Evolutionary conservation across 176 grass and related monocot species (phyloP).

Genomic region (Ananas comosus): DNA sequence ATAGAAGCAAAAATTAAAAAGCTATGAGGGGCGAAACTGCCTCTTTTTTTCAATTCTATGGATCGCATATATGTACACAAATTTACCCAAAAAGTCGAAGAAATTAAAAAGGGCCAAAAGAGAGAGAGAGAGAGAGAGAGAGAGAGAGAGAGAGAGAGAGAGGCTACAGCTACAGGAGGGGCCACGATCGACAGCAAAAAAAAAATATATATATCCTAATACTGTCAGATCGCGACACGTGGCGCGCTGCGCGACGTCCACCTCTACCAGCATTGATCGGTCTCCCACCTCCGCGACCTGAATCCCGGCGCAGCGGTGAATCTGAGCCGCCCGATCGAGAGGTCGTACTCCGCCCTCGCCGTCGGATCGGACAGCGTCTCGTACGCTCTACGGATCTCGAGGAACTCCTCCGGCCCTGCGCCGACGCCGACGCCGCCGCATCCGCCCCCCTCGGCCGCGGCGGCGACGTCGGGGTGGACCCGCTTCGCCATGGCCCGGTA

Average conservation of each 20-base stretch:
- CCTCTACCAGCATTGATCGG: conserved; percentile 9
- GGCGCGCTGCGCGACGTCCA: background rate
- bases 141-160: no score
- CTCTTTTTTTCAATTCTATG: background rate
- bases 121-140: background rate
- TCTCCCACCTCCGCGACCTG: conserved; percentile 41
- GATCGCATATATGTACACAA: background rate
- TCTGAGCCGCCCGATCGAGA: conserved; percentile 25
- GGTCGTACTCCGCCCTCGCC: conserved; percentile 34
- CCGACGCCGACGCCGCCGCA: background rate
- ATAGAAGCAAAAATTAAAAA: no score
- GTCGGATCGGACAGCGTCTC: conserved; percentile 53
- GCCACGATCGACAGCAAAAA: background rate
- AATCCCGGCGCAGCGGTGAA: background rate
- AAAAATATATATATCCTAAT: background rate
- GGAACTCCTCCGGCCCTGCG: conserved; percentile 18
- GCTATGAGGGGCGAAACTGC: background rate
- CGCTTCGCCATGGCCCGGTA: conserved; percentile 63
- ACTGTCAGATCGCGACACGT: background rate
- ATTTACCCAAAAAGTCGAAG: background rate
- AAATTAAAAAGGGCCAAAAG: background rate
- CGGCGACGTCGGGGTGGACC: conserved; percentile 46
- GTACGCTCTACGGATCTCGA: conserved; percentile 56
- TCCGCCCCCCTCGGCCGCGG: background rate
- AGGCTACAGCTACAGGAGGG: background rate